A percentile compares a stretch with the other conserved stretches of the same genome.
phyloP scores from a whole-genome alignment of 2,329 filamentous ascomycete species.

The Hymenoscyphus occultus region DNA sequence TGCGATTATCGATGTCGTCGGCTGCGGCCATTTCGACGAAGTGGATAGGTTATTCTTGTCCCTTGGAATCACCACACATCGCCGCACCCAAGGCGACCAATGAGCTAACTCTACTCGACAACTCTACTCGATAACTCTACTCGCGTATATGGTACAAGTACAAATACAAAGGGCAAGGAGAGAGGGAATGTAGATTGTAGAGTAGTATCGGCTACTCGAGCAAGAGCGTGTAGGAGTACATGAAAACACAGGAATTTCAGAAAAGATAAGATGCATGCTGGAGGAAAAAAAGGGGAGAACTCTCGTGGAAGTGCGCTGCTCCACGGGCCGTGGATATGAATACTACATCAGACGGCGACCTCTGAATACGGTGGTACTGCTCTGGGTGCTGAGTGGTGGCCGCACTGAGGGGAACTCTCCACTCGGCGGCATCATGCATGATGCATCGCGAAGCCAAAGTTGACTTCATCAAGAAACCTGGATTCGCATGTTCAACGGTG shows the following conservation, averaged over 20 bases:
- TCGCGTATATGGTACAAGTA: too few species aligned
- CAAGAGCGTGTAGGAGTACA: too few species aligned
- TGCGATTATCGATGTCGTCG: neutral
- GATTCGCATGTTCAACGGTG: too few species aligned
- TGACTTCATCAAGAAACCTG: too few species aligned
- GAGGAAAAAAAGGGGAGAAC: neutral
- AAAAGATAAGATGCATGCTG: neutral
- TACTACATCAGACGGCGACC: neutral
- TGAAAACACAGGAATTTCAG: neutral
- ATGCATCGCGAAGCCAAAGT: too few species aligned
- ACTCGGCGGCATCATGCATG: too few species aligned
- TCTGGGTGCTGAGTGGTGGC: too few species aligned
- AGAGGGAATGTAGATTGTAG: neutral
- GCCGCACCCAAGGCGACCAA: neutral
- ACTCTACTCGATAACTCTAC: too few species aligned
- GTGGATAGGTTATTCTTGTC: neutral
- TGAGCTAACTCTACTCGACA: neutral
- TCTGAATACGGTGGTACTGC: too few species aligned
- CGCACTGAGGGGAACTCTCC: too few species aligned
- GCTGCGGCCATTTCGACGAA: neutral
- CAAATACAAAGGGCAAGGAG: too few species aligned
- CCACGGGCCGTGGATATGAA: neutral
- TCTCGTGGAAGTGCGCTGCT: neutral
- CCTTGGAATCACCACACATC: neutral
- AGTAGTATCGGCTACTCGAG: too few species aligned